Evolutionary conservation across 208 protist species (phyloP).

Genomic region (Novymonas esmeraldas): DNA sequence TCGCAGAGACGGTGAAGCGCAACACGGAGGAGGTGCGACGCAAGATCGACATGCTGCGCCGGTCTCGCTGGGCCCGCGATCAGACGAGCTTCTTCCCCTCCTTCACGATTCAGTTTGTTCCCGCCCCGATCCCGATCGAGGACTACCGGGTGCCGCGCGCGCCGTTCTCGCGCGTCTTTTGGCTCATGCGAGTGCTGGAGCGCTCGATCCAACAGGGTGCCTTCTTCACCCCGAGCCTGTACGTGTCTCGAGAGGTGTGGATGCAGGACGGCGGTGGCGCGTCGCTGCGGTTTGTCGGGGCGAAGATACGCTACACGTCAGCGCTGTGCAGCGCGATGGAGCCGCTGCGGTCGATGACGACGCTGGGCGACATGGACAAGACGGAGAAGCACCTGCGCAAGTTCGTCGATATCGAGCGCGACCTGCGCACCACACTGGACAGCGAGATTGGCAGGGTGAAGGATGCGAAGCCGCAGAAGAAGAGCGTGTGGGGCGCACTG

Average conservation of each 20-base stretch:
- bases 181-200: conserved; percentile 76
- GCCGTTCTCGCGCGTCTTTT: conserved; percentile 64
- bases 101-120: conserved; percentile 69
- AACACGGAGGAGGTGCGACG: conserved; percentile 65
- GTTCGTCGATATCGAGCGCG: conserved; percentile 45
- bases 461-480: conserved; percentile 44
- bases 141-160: conserved; percentile 54
- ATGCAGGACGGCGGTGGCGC: conserved; percentile 60
- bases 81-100: conserved; percentile 52
- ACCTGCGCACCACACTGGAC: conserved; percentile 52
- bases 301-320: conserved; percentile 71
- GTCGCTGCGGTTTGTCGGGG: conserved; percentile 47
- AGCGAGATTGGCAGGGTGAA: conserved; percentile 53
- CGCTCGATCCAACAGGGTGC: conserved; percentile 78
- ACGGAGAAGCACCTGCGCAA: conserved; percentile 44
- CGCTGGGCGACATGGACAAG: conserved; percentile 48
- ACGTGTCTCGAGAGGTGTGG: conserved; percentile 79
- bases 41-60: conserved; percentile 64
- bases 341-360: conserved; percentile 55
- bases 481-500: conserved; percentile 48
- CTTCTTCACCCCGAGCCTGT: conserved; percentile 79
- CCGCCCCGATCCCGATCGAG: conserved; percentile 59
- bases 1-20: conserved; percentile 50
- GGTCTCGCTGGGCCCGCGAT: conserved; percentile 41
- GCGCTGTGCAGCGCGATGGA: conserved; percentile 69